A percentile compares a stretch with the other conserved stretches of the same genome.
phyloP scores from a whole-genome alignment of 2,329 filamentous ascomycete species.

The Diplodia scrobiculata region DNA sequence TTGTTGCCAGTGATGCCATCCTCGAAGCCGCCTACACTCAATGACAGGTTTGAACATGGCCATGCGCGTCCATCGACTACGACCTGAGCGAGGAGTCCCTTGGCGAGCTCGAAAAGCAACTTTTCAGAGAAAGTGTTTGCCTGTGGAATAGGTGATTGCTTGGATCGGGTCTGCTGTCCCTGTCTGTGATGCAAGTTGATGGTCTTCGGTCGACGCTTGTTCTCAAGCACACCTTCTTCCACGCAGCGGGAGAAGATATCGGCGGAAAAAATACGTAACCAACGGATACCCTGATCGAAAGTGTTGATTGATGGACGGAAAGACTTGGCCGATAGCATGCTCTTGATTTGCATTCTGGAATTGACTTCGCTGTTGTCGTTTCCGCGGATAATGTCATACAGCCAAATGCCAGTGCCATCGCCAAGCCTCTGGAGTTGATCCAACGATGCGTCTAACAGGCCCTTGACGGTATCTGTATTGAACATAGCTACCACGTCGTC shows the following conservation, averaged over 20 bases:
- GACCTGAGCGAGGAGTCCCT: conserved; percentile 74
- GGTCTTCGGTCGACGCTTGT: conserved; percentile 81
- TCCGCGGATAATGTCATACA: conserved; percentile 82
- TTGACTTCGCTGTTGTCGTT: conserved; percentile 88
- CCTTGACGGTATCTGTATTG: conserved; percentile 74
- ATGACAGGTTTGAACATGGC: conserved; percentile 87
- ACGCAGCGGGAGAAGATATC: conserved; percentile 89
- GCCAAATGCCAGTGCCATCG: conserved; percentile 81
- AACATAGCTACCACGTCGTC: conserved; percentile 82
- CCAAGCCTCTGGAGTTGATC: conserved; percentile 77
- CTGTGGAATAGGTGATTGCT: conserved; percentile 73
- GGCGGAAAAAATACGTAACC: conserved; percentile 87
- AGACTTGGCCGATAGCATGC: conserved; percentile 94
- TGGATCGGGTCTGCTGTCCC: conserved; percentile 71
- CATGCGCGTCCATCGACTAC: conserved; percentile 76
- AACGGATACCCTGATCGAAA: conserved; percentile 75
- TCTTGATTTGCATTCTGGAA: conserved; percentile 88
- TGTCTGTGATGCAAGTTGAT: conserved; percentile 83
- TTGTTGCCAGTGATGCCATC: conserved; percentile 81
- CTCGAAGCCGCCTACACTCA: conserved; percentile 90
- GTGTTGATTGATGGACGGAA: conserved; percentile 82
- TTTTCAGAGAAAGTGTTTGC: conserved; percentile 73
- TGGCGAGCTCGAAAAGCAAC: conserved; percentile 73
- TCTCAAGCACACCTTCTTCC: conserved; percentile 86
- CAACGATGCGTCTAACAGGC: conserved; percentile 70